A percentile compares a stretch with the other conserved stretches of the same genome.
Conservation (phyloP, 2,329 filamentous ascomycete species). For the Ophiostoma australiae region DNA sequence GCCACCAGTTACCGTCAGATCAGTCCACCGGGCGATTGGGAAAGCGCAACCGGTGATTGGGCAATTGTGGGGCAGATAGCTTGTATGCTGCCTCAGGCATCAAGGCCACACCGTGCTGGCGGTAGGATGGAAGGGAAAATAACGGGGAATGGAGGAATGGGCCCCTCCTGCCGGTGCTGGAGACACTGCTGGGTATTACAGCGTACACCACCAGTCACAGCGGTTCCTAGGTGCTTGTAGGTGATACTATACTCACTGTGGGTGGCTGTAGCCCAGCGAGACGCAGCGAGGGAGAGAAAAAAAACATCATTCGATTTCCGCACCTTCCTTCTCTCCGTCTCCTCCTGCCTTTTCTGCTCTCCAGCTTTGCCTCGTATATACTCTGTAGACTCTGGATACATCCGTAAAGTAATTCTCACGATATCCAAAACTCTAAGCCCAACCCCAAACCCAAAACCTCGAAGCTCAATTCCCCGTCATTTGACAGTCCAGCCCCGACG, state of each 20-base stretch:
- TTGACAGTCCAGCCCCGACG: background rate
- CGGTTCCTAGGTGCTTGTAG: conserved; percentile 9
- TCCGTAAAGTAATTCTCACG: background rate
- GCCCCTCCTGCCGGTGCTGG: conserved; percentile 4
- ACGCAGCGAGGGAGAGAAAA: conserved; percentile 28
- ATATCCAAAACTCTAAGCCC: background rate
- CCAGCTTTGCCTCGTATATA: conserved; percentile 8
- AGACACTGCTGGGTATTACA: background rate
- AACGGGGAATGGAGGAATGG: conserved; percentile 3
- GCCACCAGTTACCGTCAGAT: background rate
- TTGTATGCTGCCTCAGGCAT: conserved; percentile 21
- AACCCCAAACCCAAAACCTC: background rate
- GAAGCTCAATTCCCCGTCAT: background rate
- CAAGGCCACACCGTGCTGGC: conserved; percentile 14
- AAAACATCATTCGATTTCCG: conserved; percentile 31
- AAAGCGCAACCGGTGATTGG: conserved; percentile 25
- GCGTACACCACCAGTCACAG: conserved; percentile 14
- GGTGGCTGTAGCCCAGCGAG: conserved; percentile 23
- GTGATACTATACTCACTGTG: background rate
- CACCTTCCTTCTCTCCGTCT: conserved; percentile 19
- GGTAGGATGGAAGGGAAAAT: conserved; percentile 18
- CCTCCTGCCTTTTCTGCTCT: conserved; percentile 26
- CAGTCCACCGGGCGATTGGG: conserved; percentile 20
- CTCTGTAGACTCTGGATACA: background rate
- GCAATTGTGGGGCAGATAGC: conserved; percentile 16